phyloP scores from a whole-genome alignment of 225 moss, liverwort and hornwort genomes.

The Antitrichia curtipendula region DNA sequence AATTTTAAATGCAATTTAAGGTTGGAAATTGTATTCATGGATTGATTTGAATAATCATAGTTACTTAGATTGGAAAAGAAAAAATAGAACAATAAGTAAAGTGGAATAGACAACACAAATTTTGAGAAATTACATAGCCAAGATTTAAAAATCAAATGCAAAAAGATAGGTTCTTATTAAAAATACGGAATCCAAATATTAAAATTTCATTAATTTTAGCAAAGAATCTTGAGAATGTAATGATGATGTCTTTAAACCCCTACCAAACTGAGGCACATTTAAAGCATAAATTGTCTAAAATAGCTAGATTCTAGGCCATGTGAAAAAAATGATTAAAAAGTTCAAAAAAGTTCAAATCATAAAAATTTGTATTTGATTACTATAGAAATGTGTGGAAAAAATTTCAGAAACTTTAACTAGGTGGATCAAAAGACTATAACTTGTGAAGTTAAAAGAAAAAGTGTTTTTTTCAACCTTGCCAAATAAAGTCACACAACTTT shows the following conservation, averaged over 20 bases:
- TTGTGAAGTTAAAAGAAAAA: too few relatives aligned
- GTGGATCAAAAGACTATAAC: too few relatives aligned
- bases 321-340: too few relatives aligned
- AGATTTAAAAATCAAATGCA: neutral
- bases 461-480: too few relatives aligned
- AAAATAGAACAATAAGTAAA: neutral
- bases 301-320: accelerated
- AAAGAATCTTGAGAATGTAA: neutral
- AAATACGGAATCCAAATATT: accelerated
- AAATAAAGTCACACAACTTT: too few relatives aligned
- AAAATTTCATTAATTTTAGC: neutral
- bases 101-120: neutral
- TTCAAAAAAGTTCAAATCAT: accelerated
- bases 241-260: neutral
- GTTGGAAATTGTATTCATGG: too few relatives aligned
- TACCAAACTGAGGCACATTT: too few relatives aligned
- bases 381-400: neutral
- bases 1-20: too few relatives aligned
- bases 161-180: neutral
- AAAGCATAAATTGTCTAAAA: too few relatives aligned
- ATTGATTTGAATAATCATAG: too few relatives aligned
- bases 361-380: neutral
- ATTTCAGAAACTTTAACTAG: too few relatives aligned
- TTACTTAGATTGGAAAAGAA: too few relatives aligned
- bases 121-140: neutral